A percentile compares a stretch with the other conserved stretches of the same genome.
These are phyloP conservation scores for Hordeum marinum DNA, from an alignment of 176 grass and related monocot species.

Conservation along the genomic window DNA sequence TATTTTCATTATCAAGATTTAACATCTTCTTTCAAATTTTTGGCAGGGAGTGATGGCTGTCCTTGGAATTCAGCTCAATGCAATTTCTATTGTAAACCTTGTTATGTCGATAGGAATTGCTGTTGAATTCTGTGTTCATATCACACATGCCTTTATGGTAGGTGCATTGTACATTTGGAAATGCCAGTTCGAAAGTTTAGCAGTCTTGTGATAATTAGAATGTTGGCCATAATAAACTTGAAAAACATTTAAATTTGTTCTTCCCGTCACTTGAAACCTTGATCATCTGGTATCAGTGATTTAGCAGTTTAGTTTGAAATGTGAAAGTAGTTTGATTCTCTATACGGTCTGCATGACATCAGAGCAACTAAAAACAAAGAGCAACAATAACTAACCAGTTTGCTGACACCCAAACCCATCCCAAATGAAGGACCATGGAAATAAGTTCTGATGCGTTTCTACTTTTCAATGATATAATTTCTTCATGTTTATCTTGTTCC, in stretches of 20 bases:
- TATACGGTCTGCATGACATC: neutral
- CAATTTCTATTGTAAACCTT: slow-evolving; percentile 95
- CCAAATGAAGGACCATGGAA: neutral
- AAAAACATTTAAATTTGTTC: neutral
- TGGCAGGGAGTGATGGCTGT: slow-evolving; percentile 92
- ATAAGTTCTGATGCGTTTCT: slow-evolving; percentile 3
- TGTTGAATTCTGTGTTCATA: slow-evolving; percentile 99
- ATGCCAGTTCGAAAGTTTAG: slow-evolving; percentile 5
- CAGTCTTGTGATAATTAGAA: neutral
- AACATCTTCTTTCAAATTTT: slow-evolving; percentile 25
- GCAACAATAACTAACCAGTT: neutral
- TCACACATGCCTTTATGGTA: slow-evolving; percentile 92
- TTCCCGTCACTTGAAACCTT: neutral
- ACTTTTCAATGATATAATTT: neutral
- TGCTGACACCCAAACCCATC: neutral
- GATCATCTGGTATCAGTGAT: neutral
- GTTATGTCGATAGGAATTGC: slow-evolving; percentile 99
- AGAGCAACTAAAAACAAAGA: neutral
- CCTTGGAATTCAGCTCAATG: slow-evolving; percentile 93
- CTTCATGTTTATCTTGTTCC: neutral
- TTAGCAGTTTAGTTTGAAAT: neutral
- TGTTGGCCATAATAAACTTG: neutral
- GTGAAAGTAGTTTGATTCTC: neutral
- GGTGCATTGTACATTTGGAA: slow-evolving; percentile 43
- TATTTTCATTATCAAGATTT: neutral